Evolutionary conservation across 2,329 filamentous ascomycete genomes (phyloP), one percentile per base, ranked within the genome.

Genomic region (Botrytis medusae): DNA sequence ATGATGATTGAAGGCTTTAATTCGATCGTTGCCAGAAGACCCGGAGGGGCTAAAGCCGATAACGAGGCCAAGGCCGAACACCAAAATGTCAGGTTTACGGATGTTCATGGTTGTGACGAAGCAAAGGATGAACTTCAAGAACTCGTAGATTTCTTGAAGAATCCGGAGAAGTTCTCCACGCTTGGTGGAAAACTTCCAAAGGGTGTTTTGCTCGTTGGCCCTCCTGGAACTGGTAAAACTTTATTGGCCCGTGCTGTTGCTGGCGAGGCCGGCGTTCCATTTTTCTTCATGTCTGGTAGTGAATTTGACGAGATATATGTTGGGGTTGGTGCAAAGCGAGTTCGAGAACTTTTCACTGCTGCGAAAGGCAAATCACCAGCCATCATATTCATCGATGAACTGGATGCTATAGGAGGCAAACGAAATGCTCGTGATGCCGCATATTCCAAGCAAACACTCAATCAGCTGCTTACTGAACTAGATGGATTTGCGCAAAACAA

Each of bases 281-380:
- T 99, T 87, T 99, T 98, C 87, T 99, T 98, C 87, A 98, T 99
- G 95, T 99, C 96, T 80, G 96, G 96, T 69, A 97, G 94, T 74
- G 96, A 99, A 82, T 99, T 99, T 81, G 96, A 99, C 80, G 96
- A 99, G 83, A 92, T 99, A 70, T 99, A 98, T 80, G 97, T 99
- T 51, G 96, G 96, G 81, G 96, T 99, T 71, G 94, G 95, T 81
- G 94, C 94, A 63, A 97, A 99, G 86, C 93, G 96, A 80, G 95
- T 99, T 67, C 93, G 96, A 74, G 96, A 98, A 75, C 88, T 97
- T n/a, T 97, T 97, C 82, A 84, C 87, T 63, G 90, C 92, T 72
- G 95, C 95, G 76, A 93, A 94, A 77, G 83, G 87, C 76, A 98
- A 98, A 84, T 91, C 94, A 4, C 95, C 95, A 40, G 89, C 93